Base-by-base conservation (phyloP, 768 basidiomycete genomes). In the Agrocybe chaxingu region DNA sequence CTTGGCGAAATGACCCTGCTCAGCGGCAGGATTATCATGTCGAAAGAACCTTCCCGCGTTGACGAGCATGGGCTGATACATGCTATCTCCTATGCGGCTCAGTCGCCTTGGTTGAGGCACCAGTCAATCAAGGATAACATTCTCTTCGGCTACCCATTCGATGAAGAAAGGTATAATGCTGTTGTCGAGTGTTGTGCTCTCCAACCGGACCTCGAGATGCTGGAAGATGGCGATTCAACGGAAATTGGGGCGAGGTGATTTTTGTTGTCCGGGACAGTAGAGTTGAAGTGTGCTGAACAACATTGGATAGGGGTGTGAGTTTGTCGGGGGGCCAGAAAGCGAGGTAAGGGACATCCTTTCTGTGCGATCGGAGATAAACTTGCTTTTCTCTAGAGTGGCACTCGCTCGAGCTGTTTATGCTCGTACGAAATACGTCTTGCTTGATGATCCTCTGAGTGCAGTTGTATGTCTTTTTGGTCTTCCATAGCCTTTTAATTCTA, bases 101-200 rank as follows among this genome's bases (percentile, higher is more conserved):
- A 92, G 58, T 77, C 81, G 1, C 83, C 84, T 0, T 88, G 84
- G 84, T 64, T 87, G 47, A 73, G 80, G 12, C 82, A 87, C 58
- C 81, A 84, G 41, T 85, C 87, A 0, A 89, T 92, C 64, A 81
- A 77, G 56, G 85, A 86, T 36, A 92, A 94, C 61, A 89, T 94
- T 60, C 66, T 89, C 8, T 92, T 92, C 62, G 89, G 88, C 0
- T 78, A 79, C 55, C 82, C 83, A 1, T 81, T 72, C 54, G 86
- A 89, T 46, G 81, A 88, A 54, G 81, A 84, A 54, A 73, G 90
- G 43, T 94, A 94, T 56, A 69, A 85, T 8, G 74, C 71, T 0
- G 90, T 92, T 24, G 64, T 95, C n/a, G 85, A 92, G 45, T 87
- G 82, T 10, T 98, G 95, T 61, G 93, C 92, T 1, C 66, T 98